These are phyloP conservation scores for Ascosphaera pollenicola DNA, from an alignment of 2,329 filamentous ascomycete genomes.

Conservation along the genomic window DNA sequence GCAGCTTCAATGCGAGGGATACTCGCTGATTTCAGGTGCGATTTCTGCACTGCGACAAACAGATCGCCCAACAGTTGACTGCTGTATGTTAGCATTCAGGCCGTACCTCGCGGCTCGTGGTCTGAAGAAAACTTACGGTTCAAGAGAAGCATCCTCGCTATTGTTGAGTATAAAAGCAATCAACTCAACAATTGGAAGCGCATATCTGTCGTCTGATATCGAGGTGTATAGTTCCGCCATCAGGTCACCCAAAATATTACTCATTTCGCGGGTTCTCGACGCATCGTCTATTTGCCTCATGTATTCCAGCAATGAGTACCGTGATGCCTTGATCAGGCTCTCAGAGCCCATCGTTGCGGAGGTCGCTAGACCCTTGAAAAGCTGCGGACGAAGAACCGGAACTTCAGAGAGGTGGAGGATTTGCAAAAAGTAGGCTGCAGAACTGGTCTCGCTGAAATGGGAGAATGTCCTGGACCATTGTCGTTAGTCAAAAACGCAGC, in stretches of 20 bases:
- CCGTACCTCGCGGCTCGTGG: not conserved
- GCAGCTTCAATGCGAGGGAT: constrained; percentile 64
- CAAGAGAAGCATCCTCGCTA: constrained; percentile 17
- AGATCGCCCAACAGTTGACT: constrained; percentile 24
- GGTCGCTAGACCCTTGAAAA: constrained; percentile 22
- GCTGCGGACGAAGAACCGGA: constrained; percentile 15
- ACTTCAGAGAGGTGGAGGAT: constrained; percentile 16
- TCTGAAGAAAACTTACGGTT: constrained; percentile 14
- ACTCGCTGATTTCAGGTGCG: constrained; percentile 64
- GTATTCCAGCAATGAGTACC: constrained; percentile 19
- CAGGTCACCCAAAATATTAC: constrained; percentile 29
- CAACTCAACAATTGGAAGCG: constrained; percentile 57
- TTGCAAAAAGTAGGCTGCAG: constrained; percentile 20
- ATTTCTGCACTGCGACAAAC: constrained; percentile 50
- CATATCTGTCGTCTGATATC: constrained; percentile 41
- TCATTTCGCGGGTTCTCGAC: constrained; percentile 18
- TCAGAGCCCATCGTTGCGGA: constrained; percentile 24
- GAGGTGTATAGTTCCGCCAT: constrained; percentile 30
- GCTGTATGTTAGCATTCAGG: constrained; percentile 1
- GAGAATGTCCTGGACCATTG: constrained; percentile 14
- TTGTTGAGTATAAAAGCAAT: constrained; percentile 55
- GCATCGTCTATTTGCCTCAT: constrained; percentile 9
- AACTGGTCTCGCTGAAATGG: constrained; percentile 24
- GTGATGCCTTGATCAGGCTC: constrained; percentile 20
- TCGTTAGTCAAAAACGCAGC: constrained; percentile 1